These are phyloP conservation scores for Phyllosticta paracitricarpa DNA, from an alignment of 2,329 filamentous ascomycete genomes.

Conservation along the genomic window DNA sequence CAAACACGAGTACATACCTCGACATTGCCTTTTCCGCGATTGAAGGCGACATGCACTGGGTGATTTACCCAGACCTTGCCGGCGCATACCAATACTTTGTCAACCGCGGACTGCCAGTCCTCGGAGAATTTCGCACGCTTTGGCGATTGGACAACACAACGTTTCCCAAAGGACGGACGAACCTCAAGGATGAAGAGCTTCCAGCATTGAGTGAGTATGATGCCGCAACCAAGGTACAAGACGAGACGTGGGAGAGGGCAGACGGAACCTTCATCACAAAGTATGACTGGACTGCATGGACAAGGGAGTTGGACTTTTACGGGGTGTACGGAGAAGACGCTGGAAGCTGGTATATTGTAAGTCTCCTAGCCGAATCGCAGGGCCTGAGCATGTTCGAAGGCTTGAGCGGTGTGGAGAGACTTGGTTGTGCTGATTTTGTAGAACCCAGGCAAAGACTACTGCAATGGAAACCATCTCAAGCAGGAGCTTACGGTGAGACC, in stretches of 20 bases:
- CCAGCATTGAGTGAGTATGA: conserved; percentile 36
- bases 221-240: conserved; percentile 40
- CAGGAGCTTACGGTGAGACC: conserved; percentile 36
- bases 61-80: conserved; percentile 38
- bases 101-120: conserved; percentile 37
- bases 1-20: conserved; percentile 29
- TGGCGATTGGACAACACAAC: conserved; percentile 41
- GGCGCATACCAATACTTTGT: conserved; percentile 50
- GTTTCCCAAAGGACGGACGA: conserved; percentile 38
- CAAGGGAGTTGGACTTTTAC: conserved; percentile 35
- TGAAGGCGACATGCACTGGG: conserved; percentile 44
- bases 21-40: conserved; percentile 39
- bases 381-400: background rate
- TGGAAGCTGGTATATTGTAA: conserved; percentile 42
- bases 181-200: conserved; percentile 36
- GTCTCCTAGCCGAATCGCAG: background rate
- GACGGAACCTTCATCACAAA: conserved; percentile 44
- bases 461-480: conserved; percentile 44
- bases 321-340: conserved; percentile 42
- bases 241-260: conserved; percentile 42
- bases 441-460: conserved; percentile 10
- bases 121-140: conserved; percentile 43
- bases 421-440: background rate
- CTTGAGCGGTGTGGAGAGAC: background rate
- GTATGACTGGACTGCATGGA: conserved; percentile 38